These are phyloP conservation scores for Candida boleticola DNA, from an alignment of 805 yeast species.

Conservation along the genomic window DNA sequence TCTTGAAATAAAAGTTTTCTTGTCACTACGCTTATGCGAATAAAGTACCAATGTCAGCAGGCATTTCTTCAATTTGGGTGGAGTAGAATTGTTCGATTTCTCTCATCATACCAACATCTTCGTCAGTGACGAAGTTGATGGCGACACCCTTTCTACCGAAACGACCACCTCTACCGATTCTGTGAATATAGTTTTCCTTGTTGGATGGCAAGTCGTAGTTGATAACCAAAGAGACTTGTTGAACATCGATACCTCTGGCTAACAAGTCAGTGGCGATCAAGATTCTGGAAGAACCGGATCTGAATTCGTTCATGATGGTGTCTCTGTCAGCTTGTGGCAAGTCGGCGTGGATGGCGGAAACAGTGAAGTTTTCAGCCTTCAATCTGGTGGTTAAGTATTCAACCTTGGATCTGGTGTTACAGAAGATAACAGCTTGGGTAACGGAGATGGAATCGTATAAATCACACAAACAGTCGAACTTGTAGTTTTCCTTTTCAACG, in stretches of 20 bases:
- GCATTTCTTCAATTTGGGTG: conserved; percentile 92
- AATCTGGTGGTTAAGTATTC: conserved; percentile 81
- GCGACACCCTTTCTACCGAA: conserved; percentile 99
- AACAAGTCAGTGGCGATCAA: conserved; percentile 91
- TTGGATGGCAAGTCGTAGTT: conserved; percentile 90
- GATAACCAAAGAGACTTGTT: conserved; percentile 92
- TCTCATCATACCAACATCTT: conserved; percentile 70
- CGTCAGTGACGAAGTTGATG: conserved; percentile 84
- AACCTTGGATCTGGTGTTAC: conserved; percentile 93
- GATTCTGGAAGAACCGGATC: conserved; percentile 91
- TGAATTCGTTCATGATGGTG: conserved; percentile 90
- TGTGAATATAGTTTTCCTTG: conserved; percentile 92
- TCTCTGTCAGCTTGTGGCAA: conserved; percentile 93
- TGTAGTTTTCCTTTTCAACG: conserved; percentile 91
- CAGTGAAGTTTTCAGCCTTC: conserved; percentile 81
- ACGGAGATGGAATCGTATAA: conserved; percentile 92
- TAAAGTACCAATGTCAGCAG: conserved; percentile 61
- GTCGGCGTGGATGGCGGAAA: conserved; percentile 94
- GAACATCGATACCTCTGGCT: conserved; percentile 98
- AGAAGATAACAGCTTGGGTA: conserved; percentile 96
- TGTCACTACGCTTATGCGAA: conserved; percentile 30
- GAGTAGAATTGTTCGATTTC: conserved; percentile 89
- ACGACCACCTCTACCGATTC: conserved; percentile 98
- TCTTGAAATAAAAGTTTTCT: too few species aligned
- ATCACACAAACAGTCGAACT: conserved; percentile 92